Conservation (phyloP, 768 basidiomycete genomes). For the Mycena rebaudengoi region DNA sequence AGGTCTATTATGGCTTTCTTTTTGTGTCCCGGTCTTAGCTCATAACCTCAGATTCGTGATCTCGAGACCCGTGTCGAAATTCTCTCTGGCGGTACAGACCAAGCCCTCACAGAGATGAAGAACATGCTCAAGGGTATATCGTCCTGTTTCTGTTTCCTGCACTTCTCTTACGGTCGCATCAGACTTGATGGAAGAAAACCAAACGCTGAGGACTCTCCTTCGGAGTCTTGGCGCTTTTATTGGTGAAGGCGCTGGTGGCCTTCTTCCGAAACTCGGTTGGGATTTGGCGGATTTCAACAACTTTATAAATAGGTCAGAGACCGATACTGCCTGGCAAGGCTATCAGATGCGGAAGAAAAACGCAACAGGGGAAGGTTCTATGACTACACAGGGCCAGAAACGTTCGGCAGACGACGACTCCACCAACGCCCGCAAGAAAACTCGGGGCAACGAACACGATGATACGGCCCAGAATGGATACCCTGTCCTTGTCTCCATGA, state of each 20-base stretch:
- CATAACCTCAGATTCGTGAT: constrained; percentile 79
- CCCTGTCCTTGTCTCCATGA: constrained; percentile 66
- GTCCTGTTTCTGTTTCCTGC: background rate
- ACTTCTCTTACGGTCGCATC: constrained; percentile 8
- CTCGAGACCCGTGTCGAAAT: constrained; percentile 96
- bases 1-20: constrained; percentile 50
- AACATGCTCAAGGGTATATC: constrained; percentile 77
- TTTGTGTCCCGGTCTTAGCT: background rate
- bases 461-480: constrained; percentile 55
- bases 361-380: constrained; percentile 27
- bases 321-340: constrained; percentile 93
- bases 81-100: constrained; percentile 91
- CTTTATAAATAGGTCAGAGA: constrained; percentile 87
- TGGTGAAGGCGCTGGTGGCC: constrained; percentile 84
- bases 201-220: constrained; percentile 81
- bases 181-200: constrained; percentile 93
- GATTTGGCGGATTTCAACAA: constrained; percentile 79
- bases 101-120: constrained; percentile 83
- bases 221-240: constrained; percentile 82
- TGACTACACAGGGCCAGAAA: constrained; percentile 48
- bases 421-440: constrained; percentile 55
- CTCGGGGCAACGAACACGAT: constrained; percentile 51
- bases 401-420: constrained; percentile 62
- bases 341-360: constrained; percentile 77
- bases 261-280: constrained; percentile 83